Conservation (phyloP, 2,329 filamentous ascomycete species). For the Trichoderma simmonsii region DNA sequence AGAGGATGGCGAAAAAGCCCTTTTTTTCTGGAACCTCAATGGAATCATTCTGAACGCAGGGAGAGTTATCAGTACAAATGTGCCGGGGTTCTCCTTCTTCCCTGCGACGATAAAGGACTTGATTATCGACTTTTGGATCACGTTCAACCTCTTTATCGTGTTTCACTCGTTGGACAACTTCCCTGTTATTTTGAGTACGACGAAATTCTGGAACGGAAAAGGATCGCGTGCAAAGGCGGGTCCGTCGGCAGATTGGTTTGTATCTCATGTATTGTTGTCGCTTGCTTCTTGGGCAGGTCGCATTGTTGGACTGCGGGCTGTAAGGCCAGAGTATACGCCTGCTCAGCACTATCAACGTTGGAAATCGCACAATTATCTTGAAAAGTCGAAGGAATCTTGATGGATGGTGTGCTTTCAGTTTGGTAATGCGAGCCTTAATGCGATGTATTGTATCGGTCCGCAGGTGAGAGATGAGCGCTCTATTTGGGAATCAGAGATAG, state of each 20-base stretch:
- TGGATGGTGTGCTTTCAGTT: neutral
- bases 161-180: conserved; percentile 31
- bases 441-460: neutral
- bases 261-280: conserved; percentile 17
- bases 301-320: conserved; percentile 16
- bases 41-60: conserved; percentile 35
- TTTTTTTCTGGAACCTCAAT: conserved; percentile 51
- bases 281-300: conserved; percentile 18
- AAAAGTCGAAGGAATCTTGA: neutral
- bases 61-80: neutral
- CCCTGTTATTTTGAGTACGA: conserved; percentile 27
- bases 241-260: conserved; percentile 12
- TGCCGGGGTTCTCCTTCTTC: neutral
- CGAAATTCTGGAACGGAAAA: neutral
- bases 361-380: neutral
- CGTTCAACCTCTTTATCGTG: conserved; percentile 30
- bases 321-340: conserved; percentile 18
- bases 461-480: neutral
- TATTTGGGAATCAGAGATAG: neutral
- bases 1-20: conserved; percentile 41
- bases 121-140: conserved; percentile 29
- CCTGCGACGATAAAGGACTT: conserved; percentile 20
- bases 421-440: neutral
- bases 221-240: neutral
- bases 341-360: conserved; percentile 6